A percentile compares a stretch with the other conserved stretches of the same genome.
Evolutionary conservation across 306 rosid genomes (phyloP).

Genomic region (apple (Malus domestica)): DNA sequence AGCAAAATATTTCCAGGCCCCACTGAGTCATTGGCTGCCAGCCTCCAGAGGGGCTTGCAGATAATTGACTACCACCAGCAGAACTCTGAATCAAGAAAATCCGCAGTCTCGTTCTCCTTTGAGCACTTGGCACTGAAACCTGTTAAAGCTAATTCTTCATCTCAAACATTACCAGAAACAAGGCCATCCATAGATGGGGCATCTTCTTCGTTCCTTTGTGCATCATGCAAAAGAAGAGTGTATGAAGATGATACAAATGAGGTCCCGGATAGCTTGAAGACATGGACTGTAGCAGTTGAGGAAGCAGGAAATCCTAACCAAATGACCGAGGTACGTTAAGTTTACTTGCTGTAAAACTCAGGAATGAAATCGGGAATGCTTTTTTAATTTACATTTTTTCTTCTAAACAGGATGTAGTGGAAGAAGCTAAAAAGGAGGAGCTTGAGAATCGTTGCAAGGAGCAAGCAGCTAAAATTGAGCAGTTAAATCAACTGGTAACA

Average conservation of each 20-base stretch:
- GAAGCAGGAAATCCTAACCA: slow-evolving; percentile 30
- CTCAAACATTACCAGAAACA: slow-evolving; percentile 33
- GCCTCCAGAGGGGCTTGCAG: slow-evolving; percentile 90
- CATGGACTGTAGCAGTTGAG: slow-evolving; percentile 27
- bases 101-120: slow-evolving; percentile 78
- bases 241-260: slow-evolving; percentile 31
- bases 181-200: slow-evolving; percentile 28
- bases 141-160: slow-evolving; percentile 32
- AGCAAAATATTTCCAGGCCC: slow-evolving; percentile 64
- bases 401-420: slow-evolving; percentile 13
- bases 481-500: slow-evolving; percentile 57
- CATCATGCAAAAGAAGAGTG: slow-evolving; percentile 52
- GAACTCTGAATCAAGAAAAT: slow-evolving; percentile 57
- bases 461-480: slow-evolving; percentile 68
- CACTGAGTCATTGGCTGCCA: slow-evolving; percentile 81
- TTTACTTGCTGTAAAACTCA: background rate
- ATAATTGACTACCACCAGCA: slow-evolving; percentile 83
- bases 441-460: slow-evolving; percentile 56
- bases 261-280: slow-evolving; percentile 40
- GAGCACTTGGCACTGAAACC: slow-evolving; percentile 55
- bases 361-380: background rate
- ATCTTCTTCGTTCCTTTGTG: slow-evolving; percentile 43
- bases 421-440: slow-evolving; percentile 36
- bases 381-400: background rate
- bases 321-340: slow-evolving; percentile 10